These are phyloP conservation scores for Carex parvula DNA, from an alignment of 176 grass and related monocot genomes.

Conservation along the genomic window DNA sequence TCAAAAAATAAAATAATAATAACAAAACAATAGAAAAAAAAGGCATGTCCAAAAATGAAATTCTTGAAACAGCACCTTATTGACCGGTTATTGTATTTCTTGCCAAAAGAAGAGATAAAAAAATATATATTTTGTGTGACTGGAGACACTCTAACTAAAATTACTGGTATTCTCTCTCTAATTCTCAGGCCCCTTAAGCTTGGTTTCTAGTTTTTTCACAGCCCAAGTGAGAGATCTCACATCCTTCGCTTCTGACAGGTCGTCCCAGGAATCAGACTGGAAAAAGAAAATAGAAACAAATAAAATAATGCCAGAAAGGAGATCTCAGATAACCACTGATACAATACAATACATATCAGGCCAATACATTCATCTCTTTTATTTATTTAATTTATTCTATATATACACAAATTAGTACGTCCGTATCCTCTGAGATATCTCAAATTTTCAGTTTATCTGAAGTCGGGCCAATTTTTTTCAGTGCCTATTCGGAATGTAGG, in stretches of 20 bases:
- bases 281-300: slow-evolving; percentile 14
- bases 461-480: no score
- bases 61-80: background rate
- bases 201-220: slow-evolving; percentile 66
- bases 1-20: background rate
- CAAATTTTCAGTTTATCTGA: no score
- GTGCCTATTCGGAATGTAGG: no score
- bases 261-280: slow-evolving; percentile 41
- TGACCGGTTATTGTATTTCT: background rate
- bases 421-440: no score
- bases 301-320: background rate
- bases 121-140: background rate
- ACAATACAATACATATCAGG: background rate
- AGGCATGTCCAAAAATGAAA: background rate
- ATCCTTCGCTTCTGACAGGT: slow-evolving; percentile 48
- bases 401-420: background rate
- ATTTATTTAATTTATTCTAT: background rate
- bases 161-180: background rate
- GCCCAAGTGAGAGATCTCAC: slow-evolving; percentile 62
- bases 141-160: background rate
- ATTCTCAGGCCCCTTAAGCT: slow-evolving; percentile 30
- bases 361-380: background rate
- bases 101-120: background rate
- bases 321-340: background rate
- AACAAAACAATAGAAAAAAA: background rate